Conservation (phyloP, 306 rosid genomes). For the Cucurbita moschata region DNA sequence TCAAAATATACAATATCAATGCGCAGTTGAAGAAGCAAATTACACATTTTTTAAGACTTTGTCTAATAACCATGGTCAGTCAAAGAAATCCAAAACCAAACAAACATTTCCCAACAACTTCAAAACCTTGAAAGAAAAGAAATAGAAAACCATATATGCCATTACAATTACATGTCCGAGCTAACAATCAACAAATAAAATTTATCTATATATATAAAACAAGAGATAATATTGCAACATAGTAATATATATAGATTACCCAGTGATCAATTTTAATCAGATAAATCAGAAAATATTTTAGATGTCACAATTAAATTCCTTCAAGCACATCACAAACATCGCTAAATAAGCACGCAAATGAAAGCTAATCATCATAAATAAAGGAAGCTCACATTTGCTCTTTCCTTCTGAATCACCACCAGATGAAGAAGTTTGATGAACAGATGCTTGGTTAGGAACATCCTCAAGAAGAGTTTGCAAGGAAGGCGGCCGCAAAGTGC, state of each 20-base stretch:
- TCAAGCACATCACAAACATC: neutral
- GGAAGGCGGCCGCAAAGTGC: constrained; percentile 90
- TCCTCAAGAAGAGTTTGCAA: constrained; percentile 95
- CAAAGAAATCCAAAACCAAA: neutral
- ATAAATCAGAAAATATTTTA: neutral
- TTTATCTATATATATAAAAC: neutral
- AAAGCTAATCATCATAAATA: neutral
- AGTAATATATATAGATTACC: neutral
- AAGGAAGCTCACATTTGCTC: constrained; percentile 59
- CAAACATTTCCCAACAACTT: neutral
- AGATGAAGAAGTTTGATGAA: constrained; percentile 59
- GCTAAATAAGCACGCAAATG: neutral
- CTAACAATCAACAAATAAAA: neutral
- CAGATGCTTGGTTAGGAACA: constrained; percentile 38
- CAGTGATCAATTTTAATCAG: neutral
- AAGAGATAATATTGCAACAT: neutral
- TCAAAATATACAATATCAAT: neutral
- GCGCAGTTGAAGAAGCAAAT: neutral
- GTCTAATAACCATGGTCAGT: neutral
- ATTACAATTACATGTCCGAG: neutral
- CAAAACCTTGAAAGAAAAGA: neutral
- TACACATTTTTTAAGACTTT: neutral
- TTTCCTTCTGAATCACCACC: constrained; percentile 96
- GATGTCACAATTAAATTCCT: neutral
- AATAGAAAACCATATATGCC: neutral